Evolutionary conservation across 192 early-diverging fungal genomes (phyloP), one percentile per base, ranked within the genome.

Genomic region (Phycomyces nitens): DNA sequence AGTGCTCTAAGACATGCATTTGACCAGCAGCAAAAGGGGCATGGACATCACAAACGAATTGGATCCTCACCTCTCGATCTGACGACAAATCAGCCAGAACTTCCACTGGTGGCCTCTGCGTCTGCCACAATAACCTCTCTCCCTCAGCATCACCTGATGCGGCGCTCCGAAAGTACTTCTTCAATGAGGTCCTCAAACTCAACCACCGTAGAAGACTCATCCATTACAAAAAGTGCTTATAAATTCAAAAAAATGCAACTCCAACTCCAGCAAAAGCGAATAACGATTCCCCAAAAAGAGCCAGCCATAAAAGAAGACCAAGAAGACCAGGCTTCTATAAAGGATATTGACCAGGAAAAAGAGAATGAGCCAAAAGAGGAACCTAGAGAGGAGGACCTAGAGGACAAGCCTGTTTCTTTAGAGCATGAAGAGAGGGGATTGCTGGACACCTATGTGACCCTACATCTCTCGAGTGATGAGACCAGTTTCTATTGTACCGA

Each of bases 371-470:
- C 58, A 52, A 24, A 34, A 40, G 24, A 34, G 23, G n/a, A 58
- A 40, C 16, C 15, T 42, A 15, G 22, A 41, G 38, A 29, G 51
- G 11, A 64, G n/a, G n/a, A n/a, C n/a, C n/a, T n/a, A 34, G 59
- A 58, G 16, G 34, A 59, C 14, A 38, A 59, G 10, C 14, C 20
- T 11, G 10, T 38, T 38, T 38, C 34, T 21, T 38, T 59, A 39
- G 18, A 23, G 22, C 26, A 39, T 20, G 42, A 62, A 15, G 55
- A 55, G 24, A 38, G 55, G 22, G 64, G 67, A n/a, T 53, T 82
- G 29, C 42, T 82, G 49, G 76, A 82, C 27, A 66, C 69, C 0
- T 77, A 73, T 55, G 64, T 77, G 15, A 80, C 80, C 8, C 58
- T 82, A 44, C 73, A 77, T 56, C 50, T 73, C 3, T 53, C 64